Base-by-base conservation (phyloP, 2,329 filamentous ascomycete species). In the Alternaria sp. region DNA sequence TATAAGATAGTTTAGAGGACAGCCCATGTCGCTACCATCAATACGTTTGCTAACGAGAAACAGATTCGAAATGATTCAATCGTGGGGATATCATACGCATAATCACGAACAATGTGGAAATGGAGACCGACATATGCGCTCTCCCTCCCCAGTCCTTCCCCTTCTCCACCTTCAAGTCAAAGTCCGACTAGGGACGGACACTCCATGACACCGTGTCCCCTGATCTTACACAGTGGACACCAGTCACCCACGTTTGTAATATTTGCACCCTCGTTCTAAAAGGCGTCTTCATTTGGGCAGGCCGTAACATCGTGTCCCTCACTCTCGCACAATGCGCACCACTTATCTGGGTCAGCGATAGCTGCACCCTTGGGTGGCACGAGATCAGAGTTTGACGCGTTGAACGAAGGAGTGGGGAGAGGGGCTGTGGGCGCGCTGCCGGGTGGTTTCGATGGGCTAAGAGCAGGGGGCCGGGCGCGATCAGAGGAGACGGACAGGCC, bases 301-400 rank as follows among this genome's bases (percentile, higher is more conserved):
- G 96, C 93, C 63, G 97, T 94, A 74, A 94, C 97, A 79, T 97
- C 92, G 77, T 99, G 95, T 14, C 95, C 95, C 74, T 99, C 95
- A 64, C 92, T 89, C 83, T 99, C 95, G 77, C 95, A 99, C 45
- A 98, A 84, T 16, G 95, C 95, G 80, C 95, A 99, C 95, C 95
- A 99, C 81, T 97, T 97, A 64, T 90, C 87, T 56, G 90, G 87
- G 72, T 98, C 93, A 16, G 74, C 74, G 20, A 74, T 72, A 10
- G 65, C 67, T 16, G 67, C 71, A 34, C 71, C 75, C 67, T 78
- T 78, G 25, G 68, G 71, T 30, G 76, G 74, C 6, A 78, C 78
- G 7, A 79, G 71, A 7, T 65, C 67, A 2, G 72, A 63, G 50
- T 71, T 71, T 44, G 70, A 71, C 11, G 68, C 49, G 54, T 72